phyloP scores from a whole-genome alignment of 169 alveolate genomes.

The Eimeria sp. region DNA sequence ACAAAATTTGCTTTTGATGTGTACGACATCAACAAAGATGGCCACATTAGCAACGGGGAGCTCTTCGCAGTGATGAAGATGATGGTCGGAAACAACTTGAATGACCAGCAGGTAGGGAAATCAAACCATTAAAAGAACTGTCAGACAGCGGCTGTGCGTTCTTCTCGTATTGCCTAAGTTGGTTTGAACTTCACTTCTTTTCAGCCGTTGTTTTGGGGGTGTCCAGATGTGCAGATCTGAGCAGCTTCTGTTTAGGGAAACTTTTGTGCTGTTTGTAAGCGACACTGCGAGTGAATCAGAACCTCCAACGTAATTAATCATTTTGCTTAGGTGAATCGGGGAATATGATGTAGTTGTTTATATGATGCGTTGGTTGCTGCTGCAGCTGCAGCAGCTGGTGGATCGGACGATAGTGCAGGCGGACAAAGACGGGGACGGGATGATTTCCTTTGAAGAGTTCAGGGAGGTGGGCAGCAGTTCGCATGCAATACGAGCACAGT shows the following conservation, averaged over 20 bases:
- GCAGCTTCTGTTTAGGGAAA: neutral
- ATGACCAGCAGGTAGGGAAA: slow-evolving; percentile 94
- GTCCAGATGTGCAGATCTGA: neutral
- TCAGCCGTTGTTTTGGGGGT: neutral
- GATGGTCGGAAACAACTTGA: slow-evolving; percentile 99
- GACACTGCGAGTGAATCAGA: neutral
- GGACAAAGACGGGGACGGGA: slow-evolving; percentile 99
- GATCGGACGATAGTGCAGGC: slow-evolving; percentile 98
- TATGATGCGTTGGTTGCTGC: neutral
- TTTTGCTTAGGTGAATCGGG: neutral
- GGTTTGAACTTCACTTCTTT: neutral
- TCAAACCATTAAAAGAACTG: neutral
- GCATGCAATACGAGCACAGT: neutral
- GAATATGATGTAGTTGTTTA: neutral
- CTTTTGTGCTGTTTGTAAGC: neutral
- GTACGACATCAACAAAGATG: slow-evolving; percentile 98
- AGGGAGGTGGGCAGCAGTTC: slow-evolving; percentile 88
- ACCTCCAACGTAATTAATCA: neutral
- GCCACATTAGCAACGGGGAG: slow-evolving; percentile 99
- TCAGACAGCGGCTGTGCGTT: neutral
- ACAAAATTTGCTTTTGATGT: slow-evolving; percentile 97
- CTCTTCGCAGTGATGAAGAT: slow-evolving; percentile 97
- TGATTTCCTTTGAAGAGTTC: slow-evolving; percentile 98
- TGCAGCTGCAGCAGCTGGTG: slow-evolving; percentile 97
- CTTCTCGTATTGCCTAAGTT: neutral